These are phyloP conservation scores for Onygenales sp. DNA, from an alignment of 2,329 filamentous ascomycete genomes.

Conservation along the genomic window DNA sequence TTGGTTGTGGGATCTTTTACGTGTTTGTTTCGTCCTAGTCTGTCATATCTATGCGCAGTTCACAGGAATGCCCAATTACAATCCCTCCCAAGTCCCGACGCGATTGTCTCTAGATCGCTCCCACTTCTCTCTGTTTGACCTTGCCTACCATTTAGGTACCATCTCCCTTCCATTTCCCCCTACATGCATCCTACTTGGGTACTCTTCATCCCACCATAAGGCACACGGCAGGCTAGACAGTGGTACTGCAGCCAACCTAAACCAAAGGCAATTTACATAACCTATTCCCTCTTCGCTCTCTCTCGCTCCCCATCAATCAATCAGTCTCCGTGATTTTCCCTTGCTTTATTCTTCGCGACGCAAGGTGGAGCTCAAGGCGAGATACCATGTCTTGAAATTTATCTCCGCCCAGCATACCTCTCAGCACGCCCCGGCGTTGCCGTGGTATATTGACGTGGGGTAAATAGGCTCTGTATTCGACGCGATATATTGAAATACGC, in stretches of 20 bases:
- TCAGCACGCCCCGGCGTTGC: slow-evolving; percentile 11
- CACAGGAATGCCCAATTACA: no score
- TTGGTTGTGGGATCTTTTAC: background rate
- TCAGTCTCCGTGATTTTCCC: background rate
- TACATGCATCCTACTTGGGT: no score
- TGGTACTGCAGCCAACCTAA: background rate
- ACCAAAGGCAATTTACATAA: background rate
- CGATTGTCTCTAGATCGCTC: no score
- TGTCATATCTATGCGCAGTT: no score
- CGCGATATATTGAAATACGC: slow-evolving; percentile 36
- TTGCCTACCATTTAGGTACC: no score
- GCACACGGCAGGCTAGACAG: no score
- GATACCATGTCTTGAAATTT: slow-evolving; percentile 41
- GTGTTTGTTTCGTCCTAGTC: no score
- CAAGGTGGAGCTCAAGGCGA: slow-evolving; percentile 46
- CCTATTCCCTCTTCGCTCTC: no score
- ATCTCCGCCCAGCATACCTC: slow-evolving; percentile 12
- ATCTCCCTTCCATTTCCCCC: no score
- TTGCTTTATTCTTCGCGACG: slow-evolving; percentile 31
- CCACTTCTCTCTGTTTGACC: no score
- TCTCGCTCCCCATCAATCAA: background rate
- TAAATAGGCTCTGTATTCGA: slow-evolving; percentile 43
- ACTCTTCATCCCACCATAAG: no score
- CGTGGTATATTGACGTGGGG: background rate
- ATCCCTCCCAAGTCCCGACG: no score